Conservation (phyloP, 2,329 filamentous ascomycete species). For the Penicillium brasilianum region DNA sequence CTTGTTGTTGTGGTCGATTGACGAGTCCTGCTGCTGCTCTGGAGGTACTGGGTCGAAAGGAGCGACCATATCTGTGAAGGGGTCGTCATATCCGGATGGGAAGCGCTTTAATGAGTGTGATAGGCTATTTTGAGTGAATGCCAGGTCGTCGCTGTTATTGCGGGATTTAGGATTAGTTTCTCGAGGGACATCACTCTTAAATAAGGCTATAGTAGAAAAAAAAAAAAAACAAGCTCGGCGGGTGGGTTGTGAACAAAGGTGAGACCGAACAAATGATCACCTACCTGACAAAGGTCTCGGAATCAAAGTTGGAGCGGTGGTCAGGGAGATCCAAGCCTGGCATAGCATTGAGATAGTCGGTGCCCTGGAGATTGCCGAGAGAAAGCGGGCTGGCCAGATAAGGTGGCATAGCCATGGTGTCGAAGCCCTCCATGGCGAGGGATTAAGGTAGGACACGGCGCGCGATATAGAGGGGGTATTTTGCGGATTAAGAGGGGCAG, state of each 20-base stretch:
- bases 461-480: constrained; percentile 15
- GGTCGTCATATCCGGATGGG: constrained; percentile 53
- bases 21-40: constrained; percentile 59
- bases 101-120: constrained; percentile 55
- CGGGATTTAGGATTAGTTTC: background rate
- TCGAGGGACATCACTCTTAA: background rate
- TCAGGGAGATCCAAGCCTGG: constrained; percentile 61
- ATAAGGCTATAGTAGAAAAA: background rate
- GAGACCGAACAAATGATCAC: constrained; percentile 19
- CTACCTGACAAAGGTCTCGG: constrained; percentile 66
- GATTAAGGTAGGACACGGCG: constrained; percentile 10
- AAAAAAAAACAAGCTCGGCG: too few species aligned
- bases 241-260: too few species aligned
- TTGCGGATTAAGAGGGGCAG: constrained; percentile 15
- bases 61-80: constrained; percentile 58
- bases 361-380: constrained; percentile 57
- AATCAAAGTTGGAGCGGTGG: constrained; percentile 64
- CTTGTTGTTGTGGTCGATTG: constrained; percentile 69
- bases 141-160: constrained; percentile 56
- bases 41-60: constrained; percentile 50
- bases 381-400: constrained; percentile 64
- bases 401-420: constrained; percentile 64
- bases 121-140: constrained; percentile 52
- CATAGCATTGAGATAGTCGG: constrained; percentile 55
- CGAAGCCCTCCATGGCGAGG: constrained; percentile 60